Conservation (phyloP, 495 filamentous ascomycete species). For the Aspergillus heteromorphus region DNA sequence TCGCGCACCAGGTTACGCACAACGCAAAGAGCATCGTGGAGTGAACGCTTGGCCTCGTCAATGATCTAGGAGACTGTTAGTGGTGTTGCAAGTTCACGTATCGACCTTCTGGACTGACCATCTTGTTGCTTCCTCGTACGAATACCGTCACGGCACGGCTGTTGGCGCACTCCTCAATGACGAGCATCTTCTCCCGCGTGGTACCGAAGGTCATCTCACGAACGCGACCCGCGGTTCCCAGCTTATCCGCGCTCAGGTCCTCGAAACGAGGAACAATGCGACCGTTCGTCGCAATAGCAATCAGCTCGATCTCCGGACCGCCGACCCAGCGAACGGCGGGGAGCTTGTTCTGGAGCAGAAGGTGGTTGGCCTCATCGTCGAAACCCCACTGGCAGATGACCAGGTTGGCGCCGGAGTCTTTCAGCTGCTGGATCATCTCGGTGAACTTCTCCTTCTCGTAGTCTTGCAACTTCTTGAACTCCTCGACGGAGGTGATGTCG, state of each 20-base stretch:
- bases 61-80: conserved; percentile 65
- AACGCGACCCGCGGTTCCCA: conserved; percentile 84
- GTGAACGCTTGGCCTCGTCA: conserved; percentile 94
- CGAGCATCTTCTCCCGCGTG: conserved; percentile 97
- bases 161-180: conserved; percentile 99
- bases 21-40: conserved; percentile 96
- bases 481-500: conserved; percentile 94
- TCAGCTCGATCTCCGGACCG: conserved; percentile 95
- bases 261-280: conserved; percentile 97
- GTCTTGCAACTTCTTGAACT: conserved; percentile 92
- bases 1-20: conserved; percentile 94
- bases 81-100: conserved; percentile 2
- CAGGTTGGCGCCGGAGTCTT: conserved; percentile 93
- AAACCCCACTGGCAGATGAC: conserved; percentile 99
- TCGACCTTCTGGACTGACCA: conserved; percentile 54
- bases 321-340: conserved; percentile 98
- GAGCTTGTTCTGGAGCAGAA: conserved; percentile 91
- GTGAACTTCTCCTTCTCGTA: conserved; percentile 95
- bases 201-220: conserved; percentile 95
- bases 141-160: conserved; percentile 94
- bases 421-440: conserved; percentile 98
- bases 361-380: conserved; percentile 97
- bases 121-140: conserved; percentile 97
- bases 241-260: conserved; percentile 83
- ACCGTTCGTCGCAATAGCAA: conserved; percentile 97